Evolutionary conservation across 768 basidiomycete genomes (phyloP).

Genomic region (Kwoniella bestiolae): DNA sequence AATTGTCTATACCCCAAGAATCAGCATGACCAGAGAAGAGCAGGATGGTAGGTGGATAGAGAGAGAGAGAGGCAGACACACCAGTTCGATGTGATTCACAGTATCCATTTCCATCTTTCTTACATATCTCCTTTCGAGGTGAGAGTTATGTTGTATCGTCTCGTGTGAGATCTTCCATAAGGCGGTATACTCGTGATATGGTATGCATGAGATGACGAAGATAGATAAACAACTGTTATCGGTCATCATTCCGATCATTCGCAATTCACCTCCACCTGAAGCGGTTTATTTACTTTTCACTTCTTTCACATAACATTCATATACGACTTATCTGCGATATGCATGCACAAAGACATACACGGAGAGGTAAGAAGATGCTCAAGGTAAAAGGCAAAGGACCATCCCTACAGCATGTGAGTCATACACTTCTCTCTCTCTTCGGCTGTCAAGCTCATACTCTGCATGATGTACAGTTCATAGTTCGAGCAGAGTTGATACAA

Average conservation of each 20-base stretch:
- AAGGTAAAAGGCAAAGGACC: no score
- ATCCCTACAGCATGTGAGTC: conserved; percentile 39
- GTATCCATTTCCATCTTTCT: conserved; percentile 17
- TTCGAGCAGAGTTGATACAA: conserved; percentile 47
- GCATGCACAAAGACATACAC: conserved; percentile 1
- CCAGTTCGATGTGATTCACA: conserved; percentile 28
- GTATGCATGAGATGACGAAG: not conserved
- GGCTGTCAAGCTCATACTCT: no score
- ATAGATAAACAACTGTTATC: conserved; percentile 1
- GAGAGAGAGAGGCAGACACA: conserved; percentile 2
- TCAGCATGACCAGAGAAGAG: not conserved
- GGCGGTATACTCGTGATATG: not conserved
- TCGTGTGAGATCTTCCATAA: no score
- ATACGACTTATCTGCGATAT: not conserved
- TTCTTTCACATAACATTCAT: not conserved
- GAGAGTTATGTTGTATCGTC: no score
- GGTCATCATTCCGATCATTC: not conserved
- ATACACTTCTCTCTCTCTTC: no score
- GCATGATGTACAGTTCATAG: conserved; percentile 32
- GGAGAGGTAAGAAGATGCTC: conserved; percentile 4
- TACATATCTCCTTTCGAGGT: no score
- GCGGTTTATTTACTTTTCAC: not conserved
- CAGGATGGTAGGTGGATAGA: not conserved
- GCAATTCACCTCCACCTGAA: not conserved
- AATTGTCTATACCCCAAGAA: conserved; percentile 30